phyloP scores from a whole-genome alignment of 495 filamentous ascomycete genomes.

The Hypoxylon rickii region DNA sequence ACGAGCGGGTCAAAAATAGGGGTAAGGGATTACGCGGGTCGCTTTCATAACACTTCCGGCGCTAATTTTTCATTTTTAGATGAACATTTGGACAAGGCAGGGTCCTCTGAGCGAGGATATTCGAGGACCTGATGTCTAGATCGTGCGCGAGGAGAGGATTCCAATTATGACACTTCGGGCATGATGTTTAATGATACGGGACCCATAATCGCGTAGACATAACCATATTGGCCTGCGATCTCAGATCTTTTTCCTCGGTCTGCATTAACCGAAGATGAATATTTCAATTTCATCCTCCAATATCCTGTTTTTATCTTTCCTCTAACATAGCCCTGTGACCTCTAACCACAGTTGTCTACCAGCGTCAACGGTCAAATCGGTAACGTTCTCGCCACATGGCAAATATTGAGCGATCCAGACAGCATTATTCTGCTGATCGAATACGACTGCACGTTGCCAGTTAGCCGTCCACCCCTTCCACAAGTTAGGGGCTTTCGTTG shows the following conservation, averaged over 20 bases:
- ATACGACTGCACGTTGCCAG: constrained; percentile 40
- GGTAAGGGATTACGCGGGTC: constrained; percentile 6
- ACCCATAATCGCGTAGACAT: no score
- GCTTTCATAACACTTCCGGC: background rate
- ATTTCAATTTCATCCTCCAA: no score
- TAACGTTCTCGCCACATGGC: constrained; percentile 43
- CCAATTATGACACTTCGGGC: background rate
- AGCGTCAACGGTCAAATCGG: constrained; percentile 32
- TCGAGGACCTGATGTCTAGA: constrained; percentile 39
- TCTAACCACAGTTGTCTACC: constrained; percentile 38
- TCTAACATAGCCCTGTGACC: constrained; percentile 34
- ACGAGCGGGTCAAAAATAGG: constrained; percentile 71
- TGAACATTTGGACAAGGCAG: constrained; percentile 76
- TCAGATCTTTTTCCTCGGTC: no score
- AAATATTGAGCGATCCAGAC: constrained; percentile 54
- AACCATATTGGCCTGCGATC: no score
- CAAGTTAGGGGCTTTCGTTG: background rate
- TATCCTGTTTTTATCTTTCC: background rate
- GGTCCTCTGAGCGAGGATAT: constrained; percentile 41
- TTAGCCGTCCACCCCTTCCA: constrained; percentile 2
- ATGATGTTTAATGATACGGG: no score
- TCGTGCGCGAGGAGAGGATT: background rate
- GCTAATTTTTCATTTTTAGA: constrained; percentile 27
- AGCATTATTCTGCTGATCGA: constrained; percentile 49
- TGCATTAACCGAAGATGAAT: no score